These are phyloP conservation scores for Schizopora paradoxa DNA, from an alignment of 1,284 basidiomycete species.

Conservation along the genomic window DNA sequence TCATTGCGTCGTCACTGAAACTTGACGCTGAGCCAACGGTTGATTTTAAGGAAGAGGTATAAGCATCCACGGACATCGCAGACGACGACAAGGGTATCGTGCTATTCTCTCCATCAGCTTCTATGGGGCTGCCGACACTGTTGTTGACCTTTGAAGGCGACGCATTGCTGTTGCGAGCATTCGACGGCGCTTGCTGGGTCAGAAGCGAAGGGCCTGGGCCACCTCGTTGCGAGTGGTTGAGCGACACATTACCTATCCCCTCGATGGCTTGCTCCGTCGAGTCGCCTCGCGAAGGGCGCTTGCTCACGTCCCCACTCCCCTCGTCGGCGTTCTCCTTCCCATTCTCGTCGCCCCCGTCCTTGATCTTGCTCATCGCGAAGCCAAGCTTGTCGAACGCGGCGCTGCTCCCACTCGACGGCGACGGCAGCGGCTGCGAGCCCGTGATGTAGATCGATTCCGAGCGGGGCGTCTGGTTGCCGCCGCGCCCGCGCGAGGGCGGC, in stretches of 20 bases:
- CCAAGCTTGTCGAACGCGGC: conserved; percentile 88
- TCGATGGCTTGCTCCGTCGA: conserved; percentile 49
- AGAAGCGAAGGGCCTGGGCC: conserved; percentile 72
- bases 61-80: conserved; percentile 37
- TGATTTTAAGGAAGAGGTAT: conserved; percentile 14
- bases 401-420: conserved; percentile 66
- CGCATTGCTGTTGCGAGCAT: conserved; percentile 24
- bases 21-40: conserved; percentile 29
- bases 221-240: conserved; percentile 37
- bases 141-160: conserved; percentile 21
- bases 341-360: conserved; percentile 32
- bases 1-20: conserved; percentile 20
- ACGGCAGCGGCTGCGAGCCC: conserved; percentile 88
- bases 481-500: conserved; percentile 89
- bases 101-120: conserved; percentile 6
- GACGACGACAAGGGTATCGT: conserved; percentile 31
- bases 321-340: conserved; percentile 19
- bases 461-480: conserved; percentile 95
- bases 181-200: conserved; percentile 65
- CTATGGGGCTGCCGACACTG: conserved; percentile 12
- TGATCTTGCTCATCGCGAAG: conserved; percentile 87
- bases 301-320: conserved; percentile 19
- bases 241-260: conserved; percentile 61
- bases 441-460: conserved; percentile 90
- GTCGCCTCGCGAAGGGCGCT: conserved; percentile 26